Percentiles rank a stretch among this genome's conserved stretches.
phyloP scores from a whole-genome alignment of 495 filamentous ascomycete species.

The Lasiosphaeria ovina region DNA sequence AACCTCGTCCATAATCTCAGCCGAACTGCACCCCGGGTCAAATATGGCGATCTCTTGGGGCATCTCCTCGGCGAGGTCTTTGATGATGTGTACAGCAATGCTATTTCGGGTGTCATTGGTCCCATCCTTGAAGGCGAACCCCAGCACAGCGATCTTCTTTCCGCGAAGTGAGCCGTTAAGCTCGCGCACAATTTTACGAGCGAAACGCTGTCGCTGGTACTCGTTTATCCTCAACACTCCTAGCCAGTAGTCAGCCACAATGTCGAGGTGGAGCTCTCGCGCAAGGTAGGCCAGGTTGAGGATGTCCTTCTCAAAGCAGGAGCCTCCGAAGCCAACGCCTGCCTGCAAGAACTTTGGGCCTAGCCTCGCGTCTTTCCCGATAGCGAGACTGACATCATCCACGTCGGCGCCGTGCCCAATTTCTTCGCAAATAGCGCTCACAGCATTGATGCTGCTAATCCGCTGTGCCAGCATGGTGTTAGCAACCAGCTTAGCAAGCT shows the following conservation, averaged over 20 bases:
- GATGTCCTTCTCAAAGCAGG: conserved; percentile 82
- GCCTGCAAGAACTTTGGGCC: conserved; percentile 75
- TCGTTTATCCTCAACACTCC: conserved; percentile 75
- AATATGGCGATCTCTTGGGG: conserved; percentile 68
- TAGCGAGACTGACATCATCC: conserved; percentile 66
- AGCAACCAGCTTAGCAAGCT: conserved; percentile 75
- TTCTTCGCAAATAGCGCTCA: conserved; percentile 76
- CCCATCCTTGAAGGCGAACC: conserved; percentile 81
- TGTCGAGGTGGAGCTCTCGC: conserved; percentile 63
- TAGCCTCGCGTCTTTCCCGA: conserved; percentile 69
- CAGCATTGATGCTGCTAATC: conserved; percentile 79
- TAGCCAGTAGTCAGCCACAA: conserved; percentile 76
- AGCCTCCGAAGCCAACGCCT: conserved; percentile 76
- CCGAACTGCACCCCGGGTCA: conserved; percentile 62
- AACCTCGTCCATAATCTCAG: conserved; percentile 43
- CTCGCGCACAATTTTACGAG: conserved; percentile 59
- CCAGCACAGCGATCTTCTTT: conserved; percentile 73
- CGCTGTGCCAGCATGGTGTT: conserved; percentile 82
- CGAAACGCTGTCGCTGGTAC: conserved; percentile 68
- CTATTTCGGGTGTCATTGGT: conserved; percentile 76
- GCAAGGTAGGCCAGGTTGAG: conserved; percentile 73
- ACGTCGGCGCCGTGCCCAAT: conserved; percentile 66
- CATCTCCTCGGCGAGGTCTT: conserved; percentile 59
- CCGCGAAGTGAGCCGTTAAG: conserved; percentile 66
- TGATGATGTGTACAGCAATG: conserved; percentile 66